Conservation (phyloP, 352 stramenopile species). For the Globisporangium viniferum region DNA sequence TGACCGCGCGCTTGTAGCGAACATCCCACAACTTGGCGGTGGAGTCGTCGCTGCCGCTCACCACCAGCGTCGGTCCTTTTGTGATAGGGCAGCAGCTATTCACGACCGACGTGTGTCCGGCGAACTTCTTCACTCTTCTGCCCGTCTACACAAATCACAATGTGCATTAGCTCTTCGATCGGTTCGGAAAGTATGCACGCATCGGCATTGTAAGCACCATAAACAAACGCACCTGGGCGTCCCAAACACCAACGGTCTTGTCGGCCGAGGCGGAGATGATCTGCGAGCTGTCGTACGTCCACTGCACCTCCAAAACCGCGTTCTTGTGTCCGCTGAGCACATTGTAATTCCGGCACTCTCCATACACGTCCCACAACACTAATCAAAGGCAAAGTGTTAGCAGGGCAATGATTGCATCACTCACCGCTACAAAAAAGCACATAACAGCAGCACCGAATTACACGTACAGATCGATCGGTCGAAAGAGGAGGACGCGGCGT, state of each 20-base stretch:
- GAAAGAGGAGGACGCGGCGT: slow-evolving; percentile 69
- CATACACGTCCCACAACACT: slow-evolving; percentile 90
- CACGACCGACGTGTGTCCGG: slow-evolving; percentile 82
- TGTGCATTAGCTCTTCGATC: neutral
- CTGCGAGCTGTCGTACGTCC: slow-evolving; percentile 85
- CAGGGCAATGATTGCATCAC: neutral
- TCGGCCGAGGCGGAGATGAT: slow-evolving; percentile 92
- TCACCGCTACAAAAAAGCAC: neutral
- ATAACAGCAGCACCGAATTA: neutral
- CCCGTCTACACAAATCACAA: slow-evolving; percentile 64
- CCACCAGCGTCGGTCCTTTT: slow-evolving; percentile 75
- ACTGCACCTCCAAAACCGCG: slow-evolving; percentile 91
- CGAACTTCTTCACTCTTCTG: slow-evolving; percentile 77
- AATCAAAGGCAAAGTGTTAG: neutral
- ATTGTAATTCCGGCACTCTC: slow-evolving; percentile 92
- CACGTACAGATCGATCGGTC: slow-evolving; percentile 60
- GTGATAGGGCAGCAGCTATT: slow-evolving; percentile 91
- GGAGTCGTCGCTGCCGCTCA: slow-evolving; percentile 91
- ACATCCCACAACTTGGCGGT: slow-evolving; percentile 89
- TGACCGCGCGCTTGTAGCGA: slow-evolving; percentile 71
- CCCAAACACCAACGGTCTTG: slow-evolving; percentile 89
- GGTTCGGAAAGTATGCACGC: neutral
- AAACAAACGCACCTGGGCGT: slow-evolving; percentile 38
- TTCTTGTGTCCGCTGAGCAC: slow-evolving; percentile 95
- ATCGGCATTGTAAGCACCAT: neutral